Base-by-base conservation (phyloP, 805 yeast genomes). In the Saccharomycopsis javanensis region DNA sequence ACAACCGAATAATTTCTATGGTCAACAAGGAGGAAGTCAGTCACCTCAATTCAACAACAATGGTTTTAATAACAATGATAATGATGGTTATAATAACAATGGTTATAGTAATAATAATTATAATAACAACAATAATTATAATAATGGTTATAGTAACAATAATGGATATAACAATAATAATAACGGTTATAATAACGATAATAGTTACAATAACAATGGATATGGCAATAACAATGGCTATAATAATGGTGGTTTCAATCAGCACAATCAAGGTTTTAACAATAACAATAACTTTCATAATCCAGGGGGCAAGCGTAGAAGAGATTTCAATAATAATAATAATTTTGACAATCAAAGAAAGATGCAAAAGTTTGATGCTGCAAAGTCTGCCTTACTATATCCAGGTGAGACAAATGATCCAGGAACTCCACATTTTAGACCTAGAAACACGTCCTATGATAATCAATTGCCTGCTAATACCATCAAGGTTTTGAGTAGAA, bases 401-500 rank as follows among this genome's bases (percentile, higher is more conserved):
- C 75, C 74, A 55, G 81, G 83, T 55, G 94, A 87, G 69, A 71
- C 73, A 64, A 87, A 87, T 67, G 71, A 76, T 5, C 88, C 87
- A 42, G 84, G 87, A 2, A 84, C 83, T 54, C 83, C 86, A 2
- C 90, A 87, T 70, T 86, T 73, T 69, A 81, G 96, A 70, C 84
- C 85, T n/a, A 82, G 82, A 65, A 81, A 80, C 57, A 84, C 89
- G 50, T 78, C 83, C 10, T 77, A 76, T 66, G 97, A 91, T 69
- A 78, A 79, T 42, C 71, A 79, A 11, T 72, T 90, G 57, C 94
- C 96, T 1, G 81, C 82, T 51, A 96, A 90, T 48, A 78, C 85
- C 46, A 79, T 92, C 64, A 86, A 85, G 67, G 97, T 92, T 1
- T 79, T 80, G 64, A 86, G 96, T 55, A 83, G 99, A 72, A 94